These are phyloP conservation scores for Plectranthus barbatus DNA, from an alignment of 257 asterid species.

Conservation along the genomic window DNA sequence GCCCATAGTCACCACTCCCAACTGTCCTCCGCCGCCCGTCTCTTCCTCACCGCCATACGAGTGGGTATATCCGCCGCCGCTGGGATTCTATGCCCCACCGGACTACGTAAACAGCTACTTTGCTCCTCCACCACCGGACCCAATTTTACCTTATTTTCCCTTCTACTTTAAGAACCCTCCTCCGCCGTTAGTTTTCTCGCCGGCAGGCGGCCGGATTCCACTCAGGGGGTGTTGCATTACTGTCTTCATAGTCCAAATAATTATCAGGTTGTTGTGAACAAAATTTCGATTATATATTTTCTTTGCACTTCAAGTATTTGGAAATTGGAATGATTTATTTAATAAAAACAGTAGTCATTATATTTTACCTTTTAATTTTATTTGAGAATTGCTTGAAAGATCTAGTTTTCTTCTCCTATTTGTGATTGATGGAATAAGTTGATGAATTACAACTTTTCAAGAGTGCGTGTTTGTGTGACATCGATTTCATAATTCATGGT, in stretches of 20 bases:
- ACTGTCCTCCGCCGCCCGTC: conserved; percentile 17
- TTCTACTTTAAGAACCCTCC: conserved; percentile 34
- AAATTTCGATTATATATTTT: not conserved
- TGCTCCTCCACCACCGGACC: conserved; percentile 44
- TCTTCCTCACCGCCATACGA: conserved; percentile 11
- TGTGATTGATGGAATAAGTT: too few species aligned
- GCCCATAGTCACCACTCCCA: conserved; percentile 14
- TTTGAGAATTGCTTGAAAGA: too few species aligned
- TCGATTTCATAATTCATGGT: too few species aligned
- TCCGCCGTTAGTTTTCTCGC: conserved; percentile 17
- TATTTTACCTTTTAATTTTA: too few species aligned
- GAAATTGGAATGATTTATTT: too few species aligned
- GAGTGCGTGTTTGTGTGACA: too few species aligned
- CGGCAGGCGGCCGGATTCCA: not conserved
- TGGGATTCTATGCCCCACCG: too few species aligned
- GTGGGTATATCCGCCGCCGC: conserved; percentile 4
- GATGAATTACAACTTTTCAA: too few species aligned
- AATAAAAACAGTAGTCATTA: too few species aligned
- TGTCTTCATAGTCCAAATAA: not conserved
- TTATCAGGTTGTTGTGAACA: not conserved
- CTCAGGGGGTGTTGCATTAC: not conserved
- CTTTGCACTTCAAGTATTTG: too few species aligned
- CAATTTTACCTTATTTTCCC: conserved; percentile 37
- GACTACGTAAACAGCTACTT: conserved; percentile 13
- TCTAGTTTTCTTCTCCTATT: too few species aligned